phyloP scores from a whole-genome alignment of 2,329 filamentous ascomycete species.

The Leptographium wingfieldii region DNA sequence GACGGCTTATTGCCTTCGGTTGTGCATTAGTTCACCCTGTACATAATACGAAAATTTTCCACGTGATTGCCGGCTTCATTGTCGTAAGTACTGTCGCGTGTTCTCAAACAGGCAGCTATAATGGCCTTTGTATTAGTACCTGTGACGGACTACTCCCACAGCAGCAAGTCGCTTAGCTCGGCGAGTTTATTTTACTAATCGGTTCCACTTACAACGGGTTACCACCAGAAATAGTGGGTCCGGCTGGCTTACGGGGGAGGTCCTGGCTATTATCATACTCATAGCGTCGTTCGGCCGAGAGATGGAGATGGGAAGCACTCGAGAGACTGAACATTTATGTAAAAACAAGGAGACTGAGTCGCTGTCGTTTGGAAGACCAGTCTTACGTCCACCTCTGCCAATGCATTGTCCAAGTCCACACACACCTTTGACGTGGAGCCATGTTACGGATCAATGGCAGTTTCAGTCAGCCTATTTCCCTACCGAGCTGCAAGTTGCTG shows the following conservation, averaged over 20 bases:
- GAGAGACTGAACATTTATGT: not conserved
- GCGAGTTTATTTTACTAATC: not conserved
- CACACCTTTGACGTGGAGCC: too few species aligned
- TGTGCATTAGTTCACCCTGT: not conserved
- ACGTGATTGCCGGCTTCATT: not conserved
- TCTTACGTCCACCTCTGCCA: not conserved
- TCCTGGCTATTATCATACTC: not conserved
- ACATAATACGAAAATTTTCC: not conserved
- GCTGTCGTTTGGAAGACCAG: too few species aligned
- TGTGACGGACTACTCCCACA: too few species aligned
- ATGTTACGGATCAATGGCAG: too few species aligned
- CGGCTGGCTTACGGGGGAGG: not conserved
- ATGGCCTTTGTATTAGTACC: too few species aligned
- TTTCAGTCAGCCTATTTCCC: too few species aligned
- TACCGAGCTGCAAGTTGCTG: too few species aligned
- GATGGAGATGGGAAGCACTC: not conserved
- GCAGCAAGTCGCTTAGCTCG: not conserved
- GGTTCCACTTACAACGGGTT: not conserved
- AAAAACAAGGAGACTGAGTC: too few species aligned
- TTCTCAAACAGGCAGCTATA: not conserved
- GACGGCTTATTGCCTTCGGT: not conserved
- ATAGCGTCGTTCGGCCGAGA: not conserved
- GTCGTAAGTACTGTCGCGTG: not conserved
- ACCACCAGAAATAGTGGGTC: not conserved
- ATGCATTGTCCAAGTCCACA: not conserved